phyloP scores from a whole-genome alignment of 2,329 filamentous ascomycete genomes.

The Neopestalotiopsis sp. region DNA sequence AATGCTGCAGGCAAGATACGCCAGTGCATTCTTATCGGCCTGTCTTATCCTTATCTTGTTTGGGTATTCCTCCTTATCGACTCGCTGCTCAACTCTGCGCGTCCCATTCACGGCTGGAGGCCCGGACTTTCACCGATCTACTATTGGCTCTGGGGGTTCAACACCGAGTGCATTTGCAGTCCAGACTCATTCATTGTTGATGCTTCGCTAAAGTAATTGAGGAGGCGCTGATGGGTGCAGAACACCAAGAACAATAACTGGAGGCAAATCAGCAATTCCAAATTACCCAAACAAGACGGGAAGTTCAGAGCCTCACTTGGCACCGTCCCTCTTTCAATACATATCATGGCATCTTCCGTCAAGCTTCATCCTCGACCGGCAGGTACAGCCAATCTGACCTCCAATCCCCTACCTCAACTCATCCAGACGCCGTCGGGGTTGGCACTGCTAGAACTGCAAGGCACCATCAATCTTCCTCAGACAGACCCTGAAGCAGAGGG shows the following conservation, averaged over 20 bases:
- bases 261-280: background rate
- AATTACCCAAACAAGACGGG: background rate
- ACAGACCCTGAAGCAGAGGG: conserved; percentile 39
- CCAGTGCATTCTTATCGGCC: background rate
- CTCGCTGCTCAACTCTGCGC: background rate
- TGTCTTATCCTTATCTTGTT: background rate
- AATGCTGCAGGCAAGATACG: background rate
- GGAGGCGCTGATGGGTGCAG: background rate
- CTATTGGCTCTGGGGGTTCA: background rate
- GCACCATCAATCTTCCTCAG: conserved; percentile 78
- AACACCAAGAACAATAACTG: background rate
- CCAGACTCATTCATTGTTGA: background rate
- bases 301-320: background rate
- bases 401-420: conserved; percentile 74
- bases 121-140: conserved; percentile 7
- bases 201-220: no score
- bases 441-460: conserved; percentile 91
- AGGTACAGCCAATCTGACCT: conserved; percentile 25
- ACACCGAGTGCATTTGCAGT: no score
- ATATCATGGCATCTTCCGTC: conserved; percentile 39
- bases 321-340: background rate
- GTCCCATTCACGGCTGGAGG: background rate
- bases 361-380: conserved; percentile 46
- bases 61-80: background rate
- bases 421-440: conserved; percentile 89